These are phyloP conservation scores for Kwoniella mangroviensis DNA, from an alignment of 768 basidiomycete genomes.

Conservation along the genomic window DNA sequence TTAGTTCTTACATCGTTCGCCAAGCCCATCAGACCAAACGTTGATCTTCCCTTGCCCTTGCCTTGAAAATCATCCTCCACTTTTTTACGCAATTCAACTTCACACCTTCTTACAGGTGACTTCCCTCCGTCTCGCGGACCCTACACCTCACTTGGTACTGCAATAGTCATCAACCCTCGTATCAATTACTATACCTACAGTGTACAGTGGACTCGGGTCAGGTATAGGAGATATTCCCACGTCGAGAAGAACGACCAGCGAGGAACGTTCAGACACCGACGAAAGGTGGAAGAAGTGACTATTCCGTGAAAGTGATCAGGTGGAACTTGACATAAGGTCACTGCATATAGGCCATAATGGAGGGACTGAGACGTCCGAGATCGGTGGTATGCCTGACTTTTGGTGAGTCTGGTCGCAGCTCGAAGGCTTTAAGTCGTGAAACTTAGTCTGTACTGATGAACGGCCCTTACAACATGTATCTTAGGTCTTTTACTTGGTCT, in stretches of 20 bases:
- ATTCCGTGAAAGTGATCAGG: no score
- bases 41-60: background rate
- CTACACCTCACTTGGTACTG: background rate
- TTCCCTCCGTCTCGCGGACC: no score
- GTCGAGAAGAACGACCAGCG: no score
- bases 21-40: background rate
- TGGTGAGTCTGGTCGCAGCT: background rate
- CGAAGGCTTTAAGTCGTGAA: no score
- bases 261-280: no score
- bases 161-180: background rate
- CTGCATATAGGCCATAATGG: background rate
- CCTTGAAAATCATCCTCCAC: background rate
- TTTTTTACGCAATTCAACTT: background rate
- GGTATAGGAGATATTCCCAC: background rate
- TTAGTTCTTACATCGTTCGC: no score
- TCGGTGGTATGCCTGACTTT: background rate
- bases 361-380: slow-evolving; percentile 1
- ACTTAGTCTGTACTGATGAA: background rate
- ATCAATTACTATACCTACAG: background rate
- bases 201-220: background rate
- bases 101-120: background rate
- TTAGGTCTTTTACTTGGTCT: background rate
- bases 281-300: no score
- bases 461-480: background rate
- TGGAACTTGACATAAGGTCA: background rate